Percentiles rank a stretch among this genome's conserved stretches.
These are phyloP conservation scores for Grosmannia clavigera DNA, from an alignment of 2,329 filamentous ascomycete species.

Conservation along the genomic window DNA sequence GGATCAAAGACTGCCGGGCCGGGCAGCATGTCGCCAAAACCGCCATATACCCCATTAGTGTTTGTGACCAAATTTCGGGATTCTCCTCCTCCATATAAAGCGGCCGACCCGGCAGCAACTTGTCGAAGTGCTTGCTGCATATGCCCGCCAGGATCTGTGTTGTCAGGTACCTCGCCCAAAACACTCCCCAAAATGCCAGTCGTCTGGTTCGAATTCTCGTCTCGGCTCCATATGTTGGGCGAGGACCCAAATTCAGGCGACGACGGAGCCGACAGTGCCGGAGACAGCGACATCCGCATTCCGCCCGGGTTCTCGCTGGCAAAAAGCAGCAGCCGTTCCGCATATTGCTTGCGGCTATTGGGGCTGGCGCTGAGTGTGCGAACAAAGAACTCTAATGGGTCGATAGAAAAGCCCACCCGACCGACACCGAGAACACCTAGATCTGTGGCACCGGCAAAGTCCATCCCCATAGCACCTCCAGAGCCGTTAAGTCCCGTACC, in stretches of 20 bases:
- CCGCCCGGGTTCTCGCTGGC: constrained; percentile 26
- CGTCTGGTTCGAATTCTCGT: background rate
- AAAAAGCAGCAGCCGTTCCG: constrained; percentile 28
- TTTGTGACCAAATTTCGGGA: background rate
- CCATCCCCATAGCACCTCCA: constrained; percentile 17
- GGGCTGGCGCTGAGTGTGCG: constrained; percentile 30
- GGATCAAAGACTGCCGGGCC: background rate
- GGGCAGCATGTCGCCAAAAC: background rate
- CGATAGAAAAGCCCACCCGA: constrained; percentile 21
- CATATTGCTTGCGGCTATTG: constrained; percentile 29
- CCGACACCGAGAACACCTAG: constrained; percentile 21
- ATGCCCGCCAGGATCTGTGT: background rate
- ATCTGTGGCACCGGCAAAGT: constrained; percentile 18
- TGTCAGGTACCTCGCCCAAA: constrained; percentile 7
- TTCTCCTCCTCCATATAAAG: background rate
- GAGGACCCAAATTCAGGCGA: constrained; percentile 4
- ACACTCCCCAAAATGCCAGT: constrained; percentile 1
- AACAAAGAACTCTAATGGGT: constrained; percentile 32
- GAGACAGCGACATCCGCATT: constrained; percentile 22
- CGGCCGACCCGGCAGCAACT: background rate
- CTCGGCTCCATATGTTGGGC: background rate
- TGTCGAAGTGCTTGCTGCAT: background rate
- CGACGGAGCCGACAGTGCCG: constrained; percentile 14
- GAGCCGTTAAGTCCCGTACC: constrained; percentile 5
- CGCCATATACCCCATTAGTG: too few species aligned